A percentile compares a stretch with the other conserved stretches of the same genome.
These are phyloP conservation scores for Filobasidium wieringae DNA, from an alignment of 768 basidiomycete genomes.

Conservation along the genomic window DNA sequence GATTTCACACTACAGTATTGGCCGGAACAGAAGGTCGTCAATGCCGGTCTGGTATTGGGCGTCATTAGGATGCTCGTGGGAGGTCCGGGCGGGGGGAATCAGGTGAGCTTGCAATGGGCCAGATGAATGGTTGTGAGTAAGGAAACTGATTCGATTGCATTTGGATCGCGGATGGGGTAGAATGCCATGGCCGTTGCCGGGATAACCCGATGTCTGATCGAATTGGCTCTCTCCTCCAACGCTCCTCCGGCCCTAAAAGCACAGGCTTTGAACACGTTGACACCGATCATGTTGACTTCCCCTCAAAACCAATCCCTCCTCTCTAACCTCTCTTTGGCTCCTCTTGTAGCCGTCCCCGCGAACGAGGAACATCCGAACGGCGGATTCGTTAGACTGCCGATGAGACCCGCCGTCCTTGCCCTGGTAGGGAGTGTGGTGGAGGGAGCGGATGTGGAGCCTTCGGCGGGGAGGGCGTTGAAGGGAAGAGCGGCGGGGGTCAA, in stretches of 20 bases:
- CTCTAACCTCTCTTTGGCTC: constrained; percentile 69
- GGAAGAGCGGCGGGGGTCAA: constrained; percentile 58
- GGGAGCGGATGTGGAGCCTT: constrained; percentile 61
- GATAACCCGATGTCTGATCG: constrained; percentile 62
- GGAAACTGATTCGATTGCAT: background rate
- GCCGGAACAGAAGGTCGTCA: constrained; percentile 79
- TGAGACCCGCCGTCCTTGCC: constrained; percentile 66
- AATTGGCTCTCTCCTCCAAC: constrained; percentile 85
- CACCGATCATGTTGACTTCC: constrained; percentile 53
- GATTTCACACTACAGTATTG: constrained; percentile 93
- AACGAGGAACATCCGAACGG: constrained; percentile 51
- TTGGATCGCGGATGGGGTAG: constrained; percentile 20
- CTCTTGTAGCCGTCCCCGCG: constrained; percentile 48
- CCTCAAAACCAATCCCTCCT: constrained; percentile 56
- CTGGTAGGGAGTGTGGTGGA: constrained; percentile 71
- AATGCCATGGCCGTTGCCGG: constrained; percentile 41
- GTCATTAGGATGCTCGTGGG: constrained; percentile 73
- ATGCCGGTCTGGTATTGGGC: constrained; percentile 64
- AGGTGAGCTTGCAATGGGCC: constrained; percentile 20
- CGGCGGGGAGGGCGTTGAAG: constrained; percentile 59
- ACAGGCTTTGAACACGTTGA: constrained; percentile 58
- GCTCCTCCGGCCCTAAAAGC: constrained; percentile 77
- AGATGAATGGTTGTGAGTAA: background rate
- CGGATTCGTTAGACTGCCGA: constrained; percentile 54
- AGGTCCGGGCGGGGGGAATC: constrained; percentile 41